A percentile compares a stretch with the other conserved stretches of the same genome.
phyloP scores from a whole-genome alignment of 2,329 filamentous ascomycete genomes.

The Botrytis fabae region DNA sequence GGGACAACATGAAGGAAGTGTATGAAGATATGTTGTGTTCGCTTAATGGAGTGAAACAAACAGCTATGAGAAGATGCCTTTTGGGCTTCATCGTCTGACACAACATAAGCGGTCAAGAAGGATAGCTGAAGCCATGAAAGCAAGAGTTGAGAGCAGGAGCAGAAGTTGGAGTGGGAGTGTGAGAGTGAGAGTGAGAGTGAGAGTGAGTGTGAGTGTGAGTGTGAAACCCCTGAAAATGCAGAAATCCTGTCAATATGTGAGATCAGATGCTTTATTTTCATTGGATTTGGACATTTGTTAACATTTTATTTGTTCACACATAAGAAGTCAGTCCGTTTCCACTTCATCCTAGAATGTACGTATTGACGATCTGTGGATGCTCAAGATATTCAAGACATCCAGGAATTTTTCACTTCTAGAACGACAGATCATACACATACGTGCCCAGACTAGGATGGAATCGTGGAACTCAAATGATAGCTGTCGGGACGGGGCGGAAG shows the following conservation, averaged over 20 bases:
- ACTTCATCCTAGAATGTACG: neutral
- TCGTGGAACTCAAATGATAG: neutral
- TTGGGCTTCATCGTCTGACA: slow-evolving; percentile 1
- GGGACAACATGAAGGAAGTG: slow-evolving; percentile 1
- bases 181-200: neutral
- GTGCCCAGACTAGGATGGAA: neutral
- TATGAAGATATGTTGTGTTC: slow-evolving; percentile 11
- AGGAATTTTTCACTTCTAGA: slow-evolving; percentile 10
- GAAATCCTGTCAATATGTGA: neutral
- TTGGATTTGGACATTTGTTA: neutral
- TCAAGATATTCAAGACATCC: neutral
- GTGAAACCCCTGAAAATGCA: neutral
- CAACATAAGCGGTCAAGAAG: slow-evolving; percentile 12
- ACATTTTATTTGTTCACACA: neutral
- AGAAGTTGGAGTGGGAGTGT: neutral
- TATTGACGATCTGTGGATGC: neutral
- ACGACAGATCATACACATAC: neutral
- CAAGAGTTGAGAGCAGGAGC: neutral
- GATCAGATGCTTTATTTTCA: neutral
- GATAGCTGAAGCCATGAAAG: neutral
- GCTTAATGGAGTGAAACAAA: slow-evolving; percentile 1
- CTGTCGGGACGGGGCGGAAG: neutral
- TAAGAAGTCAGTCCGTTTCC: neutral
- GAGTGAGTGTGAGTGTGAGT: neutral
- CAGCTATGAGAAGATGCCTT: neutral